Percentiles rank a stretch among this genome's conserved stretches.
phyloP scores from a whole-genome alignment of 441 rosid genomes.

The Eruca vesicaria region DNA sequence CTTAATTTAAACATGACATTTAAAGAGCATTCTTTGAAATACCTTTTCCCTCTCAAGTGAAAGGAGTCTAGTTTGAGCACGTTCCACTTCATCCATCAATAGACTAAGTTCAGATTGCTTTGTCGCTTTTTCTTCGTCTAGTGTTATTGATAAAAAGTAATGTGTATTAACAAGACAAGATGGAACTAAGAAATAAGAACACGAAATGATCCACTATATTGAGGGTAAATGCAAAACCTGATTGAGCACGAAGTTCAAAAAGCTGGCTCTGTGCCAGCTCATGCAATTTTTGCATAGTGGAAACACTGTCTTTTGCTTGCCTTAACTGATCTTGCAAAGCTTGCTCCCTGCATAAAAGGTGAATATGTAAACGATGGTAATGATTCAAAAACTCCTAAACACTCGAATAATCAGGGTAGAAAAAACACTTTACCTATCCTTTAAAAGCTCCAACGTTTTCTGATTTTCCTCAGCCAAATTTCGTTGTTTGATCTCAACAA shows the following conservation, averaged over 20 bases:
- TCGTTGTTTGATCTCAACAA: slow-evolving; percentile 98
- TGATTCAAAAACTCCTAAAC: slow-evolving; percentile 11
- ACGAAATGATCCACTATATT: slow-evolving; percentile 13
- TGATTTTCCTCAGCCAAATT: slow-evolving; percentile 99
- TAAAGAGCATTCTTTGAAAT: slow-evolving; percentile 21
- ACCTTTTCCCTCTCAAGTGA: slow-evolving; percentile 99
- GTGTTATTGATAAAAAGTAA: slow-evolving; percentile 24
- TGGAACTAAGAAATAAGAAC: background rate
- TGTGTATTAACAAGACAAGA: slow-evolving; percentile 16
- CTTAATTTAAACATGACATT: slow-evolving; percentile 11
- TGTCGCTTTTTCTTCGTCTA: slow-evolving; percentile 94
- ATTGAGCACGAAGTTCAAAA: slow-evolving; percentile 91
- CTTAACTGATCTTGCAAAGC: slow-evolving; percentile 92
- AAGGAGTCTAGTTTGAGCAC: slow-evolving; percentile 97
- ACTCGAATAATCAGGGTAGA: slow-evolving; percentile 1
- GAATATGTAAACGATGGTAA: background rate
- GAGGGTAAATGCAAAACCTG: slow-evolving; percentile 57
- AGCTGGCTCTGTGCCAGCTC: slow-evolving; percentile 98
- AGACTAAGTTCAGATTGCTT: slow-evolving; percentile 95
- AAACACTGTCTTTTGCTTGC: slow-evolving; percentile 92
- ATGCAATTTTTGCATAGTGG: slow-evolving; percentile 92
- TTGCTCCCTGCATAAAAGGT: slow-evolving; percentile 68
- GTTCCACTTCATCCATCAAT: slow-evolving; percentile 99
- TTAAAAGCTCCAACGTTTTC: slow-evolving; percentile 87
- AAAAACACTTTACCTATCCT: slow-evolving; percentile 62